Evolutionary conservation across 257 asterid species (phyloP).

Genomic region (Forsythia viridissima): DNA sequence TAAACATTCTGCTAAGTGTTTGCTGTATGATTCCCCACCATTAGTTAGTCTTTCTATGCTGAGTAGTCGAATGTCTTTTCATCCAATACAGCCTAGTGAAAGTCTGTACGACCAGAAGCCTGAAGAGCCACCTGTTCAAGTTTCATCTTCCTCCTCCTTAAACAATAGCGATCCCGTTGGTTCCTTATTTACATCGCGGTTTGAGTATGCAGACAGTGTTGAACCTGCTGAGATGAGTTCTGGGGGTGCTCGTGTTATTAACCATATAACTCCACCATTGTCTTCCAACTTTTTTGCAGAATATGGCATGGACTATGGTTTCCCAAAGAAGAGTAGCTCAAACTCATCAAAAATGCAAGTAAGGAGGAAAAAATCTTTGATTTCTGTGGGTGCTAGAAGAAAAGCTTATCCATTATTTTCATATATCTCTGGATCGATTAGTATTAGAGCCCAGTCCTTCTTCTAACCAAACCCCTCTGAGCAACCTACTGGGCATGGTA

Average conservation of each 20-base stretch:
- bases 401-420: too few species aligned
- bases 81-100: constrained; percentile 72
- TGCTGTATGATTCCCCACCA: too few species aligned
- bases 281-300: constrained; percentile 49
- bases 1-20: too few species aligned
- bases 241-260: constrained; percentile 61
- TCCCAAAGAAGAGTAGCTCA: constrained; percentile 39
- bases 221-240: constrained; percentile 67
- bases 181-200: constrained; percentile 65
- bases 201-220: constrained; percentile 73
- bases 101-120: constrained; percentile 96
- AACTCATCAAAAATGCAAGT: constrained; percentile 46
- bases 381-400: neutral
- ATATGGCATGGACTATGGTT: constrained; percentile 51
- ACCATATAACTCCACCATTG: constrained; percentile 82
- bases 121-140: constrained; percentile 69
- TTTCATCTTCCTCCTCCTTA: constrained; percentile 55
- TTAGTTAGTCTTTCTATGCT: too few species aligned
- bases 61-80: constrained; percentile 5
- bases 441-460: too few species aligned
- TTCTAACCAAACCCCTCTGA: too few species aligned
- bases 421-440: too few species aligned
- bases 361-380: constrained; percentile 2
- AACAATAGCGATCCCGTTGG: constrained; percentile 44
- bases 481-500: too few species aligned